These are phyloP conservation scores for Yamadazyma phyllophila DNA, from an alignment of 805 yeast genomes.

Conservation along the genomic window DNA sequence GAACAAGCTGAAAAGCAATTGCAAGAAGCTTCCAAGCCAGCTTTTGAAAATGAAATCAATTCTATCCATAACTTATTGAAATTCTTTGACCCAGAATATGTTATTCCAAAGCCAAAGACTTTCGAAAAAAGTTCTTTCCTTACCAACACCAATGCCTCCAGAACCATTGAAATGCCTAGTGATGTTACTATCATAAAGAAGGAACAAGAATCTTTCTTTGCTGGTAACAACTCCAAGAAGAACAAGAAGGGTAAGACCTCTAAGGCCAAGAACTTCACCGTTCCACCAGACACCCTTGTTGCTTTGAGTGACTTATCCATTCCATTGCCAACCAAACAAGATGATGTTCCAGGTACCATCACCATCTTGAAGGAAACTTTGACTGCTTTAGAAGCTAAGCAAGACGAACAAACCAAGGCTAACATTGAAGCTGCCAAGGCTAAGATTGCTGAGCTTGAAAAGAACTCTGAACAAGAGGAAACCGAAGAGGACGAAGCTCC, in stretches of 20 bases:
- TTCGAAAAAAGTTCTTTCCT: constrained; percentile 26
- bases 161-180: constrained; percentile 61
- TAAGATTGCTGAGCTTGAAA: constrained; percentile 67
- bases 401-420: constrained; percentile 76
- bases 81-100: constrained; percentile 77
- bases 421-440: constrained; percentile 76
- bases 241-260: constrained; percentile 48
- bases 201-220: constrained; percentile 58
- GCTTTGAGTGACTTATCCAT: constrained; percentile 74
- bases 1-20: constrained; percentile 63
- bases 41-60: constrained; percentile 75
- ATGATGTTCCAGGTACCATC: constrained; percentile 65
- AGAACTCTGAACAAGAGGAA: constrained; percentile 31
- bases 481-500: constrained; percentile 1
- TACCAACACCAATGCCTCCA: constrained; percentile 27
- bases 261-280: constrained; percentile 57
- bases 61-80: constrained; percentile 69
- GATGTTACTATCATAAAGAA: constrained; percentile 63
- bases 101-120: constrained; percentile 47
- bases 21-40: constrained; percentile 76
- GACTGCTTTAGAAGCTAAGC: constrained; percentile 62
- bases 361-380: constrained; percentile 71
- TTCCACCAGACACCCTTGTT: constrained; percentile 79
- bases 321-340: constrained; percentile 73
- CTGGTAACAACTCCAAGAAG: constrained; percentile 43